These are phyloP conservation scores for Cicer bijugum DNA, from an alignment of 306 rosid species.

Conservation along the genomic window DNA sequence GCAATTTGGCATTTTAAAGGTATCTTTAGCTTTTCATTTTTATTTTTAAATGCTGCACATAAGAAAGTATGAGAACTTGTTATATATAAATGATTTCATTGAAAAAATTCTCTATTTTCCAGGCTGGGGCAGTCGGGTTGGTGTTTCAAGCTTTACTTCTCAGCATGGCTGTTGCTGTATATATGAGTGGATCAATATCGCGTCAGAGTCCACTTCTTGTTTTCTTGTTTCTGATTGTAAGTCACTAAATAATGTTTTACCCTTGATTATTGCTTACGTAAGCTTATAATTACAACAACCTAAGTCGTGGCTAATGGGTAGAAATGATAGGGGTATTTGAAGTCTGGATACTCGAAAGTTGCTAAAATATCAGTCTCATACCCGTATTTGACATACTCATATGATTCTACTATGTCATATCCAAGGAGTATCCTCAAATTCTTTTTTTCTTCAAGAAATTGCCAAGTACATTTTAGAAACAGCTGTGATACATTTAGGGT, in stretches of 20 bases:
- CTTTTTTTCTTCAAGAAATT: neutral
- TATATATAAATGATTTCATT: constrained; percentile 6
- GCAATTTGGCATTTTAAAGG: constrained; percentile 88
- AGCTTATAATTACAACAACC: constrained; percentile 22
- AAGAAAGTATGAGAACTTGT: constrained; percentile 18
- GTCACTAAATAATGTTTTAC: constrained; percentile 44
- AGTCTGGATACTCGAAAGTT: neutral
- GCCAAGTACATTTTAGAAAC: neutral
- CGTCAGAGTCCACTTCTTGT: constrained; percentile 77
- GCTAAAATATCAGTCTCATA: neutral
- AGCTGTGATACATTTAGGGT: neutral
- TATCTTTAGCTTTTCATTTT: constrained; percentile 35
- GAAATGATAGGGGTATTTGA: constrained; percentile 15
- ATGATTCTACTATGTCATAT: neutral
- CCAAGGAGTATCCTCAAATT: neutral
- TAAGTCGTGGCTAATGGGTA: neutral
- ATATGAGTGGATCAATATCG: constrained; percentile 72
- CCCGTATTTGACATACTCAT: neutral
- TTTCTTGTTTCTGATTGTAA: constrained; percentile 85
- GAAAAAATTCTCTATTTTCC: constrained; percentile 41
- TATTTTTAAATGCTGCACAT: neutral
- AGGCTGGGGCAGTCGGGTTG: constrained; percentile 97
- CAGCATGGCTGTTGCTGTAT: constrained; percentile 83
- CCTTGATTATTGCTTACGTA: constrained; percentile 30
- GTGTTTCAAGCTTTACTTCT: constrained; percentile 91